These are phyloP conservation scores for Phytophthora fragariaefolia DNA, from an alignment of 352 stramenopile species.

Conservation along the genomic window DNA sequence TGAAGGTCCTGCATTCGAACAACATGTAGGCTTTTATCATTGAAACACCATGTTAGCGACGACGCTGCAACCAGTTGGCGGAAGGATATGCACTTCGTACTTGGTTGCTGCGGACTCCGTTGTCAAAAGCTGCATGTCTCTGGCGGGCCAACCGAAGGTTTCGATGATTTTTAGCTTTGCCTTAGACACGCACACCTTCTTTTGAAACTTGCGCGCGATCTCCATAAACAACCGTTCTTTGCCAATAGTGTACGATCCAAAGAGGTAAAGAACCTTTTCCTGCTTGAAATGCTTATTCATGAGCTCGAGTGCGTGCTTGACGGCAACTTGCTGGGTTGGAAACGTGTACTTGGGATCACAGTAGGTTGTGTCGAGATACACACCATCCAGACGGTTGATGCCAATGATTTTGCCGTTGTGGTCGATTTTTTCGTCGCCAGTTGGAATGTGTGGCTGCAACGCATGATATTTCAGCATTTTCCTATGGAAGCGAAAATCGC, in stretches of 20 bases:
- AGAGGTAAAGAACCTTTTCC: conserved; percentile 92
- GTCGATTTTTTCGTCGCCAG: conserved; percentile 33
- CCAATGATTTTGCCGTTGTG: conserved; percentile 35
- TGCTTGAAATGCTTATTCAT: conserved; percentile 55
- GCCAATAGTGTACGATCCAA: conserved; percentile 97
- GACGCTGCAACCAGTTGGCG: background rate
- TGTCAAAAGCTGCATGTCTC: conserved; percentile 89
- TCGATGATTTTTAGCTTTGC: conserved; percentile 87
- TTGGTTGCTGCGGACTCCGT: conserved; percentile 75
- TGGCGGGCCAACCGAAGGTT: conserved; percentile 84
- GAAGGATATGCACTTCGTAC: conserved; percentile 40
- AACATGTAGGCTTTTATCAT: conserved; percentile 83
- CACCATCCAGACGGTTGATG: conserved; percentile 58
- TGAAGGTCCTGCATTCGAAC: conserved; percentile 94
- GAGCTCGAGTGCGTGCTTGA: conserved; percentile 68
- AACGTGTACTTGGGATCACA: conserved; percentile 95
- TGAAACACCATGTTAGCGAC: conserved; percentile 10
- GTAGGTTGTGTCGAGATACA: conserved; percentile 98
- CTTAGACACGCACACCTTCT: conserved; percentile 83
- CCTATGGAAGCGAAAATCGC: conserved; percentile 83
- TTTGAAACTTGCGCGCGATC: conserved; percentile 78
- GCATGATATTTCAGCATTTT: conserved; percentile 73
- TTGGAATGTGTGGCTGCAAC: conserved; percentile 55
- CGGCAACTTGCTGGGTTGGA: conserved; percentile 85
- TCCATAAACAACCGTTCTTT: conserved; percentile 98